Base-by-base conservation (phyloP, 2,329 filamentous ascomycete species). In the Trichophyton benhamiae region DNA sequence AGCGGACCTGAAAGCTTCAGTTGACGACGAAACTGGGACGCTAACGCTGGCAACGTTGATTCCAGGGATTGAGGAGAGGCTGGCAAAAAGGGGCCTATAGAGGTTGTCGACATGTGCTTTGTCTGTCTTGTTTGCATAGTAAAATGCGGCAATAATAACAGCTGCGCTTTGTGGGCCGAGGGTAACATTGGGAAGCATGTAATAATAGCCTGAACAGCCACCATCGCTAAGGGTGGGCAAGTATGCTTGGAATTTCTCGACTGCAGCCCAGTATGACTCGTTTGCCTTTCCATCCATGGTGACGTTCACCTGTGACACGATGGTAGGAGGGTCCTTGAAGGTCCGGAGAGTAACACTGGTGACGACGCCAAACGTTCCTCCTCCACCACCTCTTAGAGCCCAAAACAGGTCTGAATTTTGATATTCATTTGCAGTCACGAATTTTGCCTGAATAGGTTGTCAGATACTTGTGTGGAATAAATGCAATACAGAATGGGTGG, bases 351-450 rank as follows among this genome's bases (percentile, higher is more conserved):
- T 85, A 69, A 85, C 75, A 1, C 79, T 81, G 15, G 78, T 69
- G 1, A 86, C 81, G 1, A 85, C 75, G 1, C 76, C 83, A 65
- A 80, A 87, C 33, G 77, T 85, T 15, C 82, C 82, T 8, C 78
- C 80, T 1, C 84, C 83, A 0, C 84, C 83, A 2, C 83, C 83
- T 48, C 76, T 75, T 0, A 86, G 70, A 1, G 84, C 85, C 84
- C 83, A 87, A 72, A 83, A 87, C 0, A 87, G 73, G 59, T 86
- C 83, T 0, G 73, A 62, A 64, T 86, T 81, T 36, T 78, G 63
- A 0, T 66, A 67, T 0, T 73, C 75, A 3, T 75, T 79, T 0
- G 82, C 82, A 1, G 70, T 77, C 1, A 84, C 64, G n/a, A 78
- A 66, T 15, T 75, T 62, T 1, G 83, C 82, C 61, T 73, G 70